Conservation (phyloP, 1,139 yeast species). For the Yamadazyma siamensis region DNA sequence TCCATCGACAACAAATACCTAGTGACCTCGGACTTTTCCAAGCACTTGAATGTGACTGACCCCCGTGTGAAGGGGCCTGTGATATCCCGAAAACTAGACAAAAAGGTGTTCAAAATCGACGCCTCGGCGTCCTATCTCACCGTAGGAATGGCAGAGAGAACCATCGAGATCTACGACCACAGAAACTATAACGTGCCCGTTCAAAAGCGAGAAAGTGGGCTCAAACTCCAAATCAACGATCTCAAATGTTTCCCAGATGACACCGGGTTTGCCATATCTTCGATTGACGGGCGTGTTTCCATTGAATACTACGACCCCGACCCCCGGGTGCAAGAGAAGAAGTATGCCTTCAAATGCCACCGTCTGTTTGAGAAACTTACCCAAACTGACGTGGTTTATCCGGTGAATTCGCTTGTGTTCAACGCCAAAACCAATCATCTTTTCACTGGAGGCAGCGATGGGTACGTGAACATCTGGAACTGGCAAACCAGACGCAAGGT, state of each 20-base stretch:
- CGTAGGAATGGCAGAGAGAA: conserved; percentile 54
- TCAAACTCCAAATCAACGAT: conserved; percentile 67
- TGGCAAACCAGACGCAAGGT: conserved; percentile 57
- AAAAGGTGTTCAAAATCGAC: conserved; percentile 69
- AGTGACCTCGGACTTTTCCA: conserved; percentile 10
- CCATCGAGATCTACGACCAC: conserved; percentile 58
- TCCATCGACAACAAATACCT: conserved; percentile 13
- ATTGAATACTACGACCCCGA: conserved; percentile 65
- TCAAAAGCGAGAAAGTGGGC: conserved; percentile 63
- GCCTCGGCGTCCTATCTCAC: conserved; percentile 45
- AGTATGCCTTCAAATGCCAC: conserved; percentile 86
- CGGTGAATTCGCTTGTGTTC: conserved; percentile 69
- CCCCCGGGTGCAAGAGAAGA: conserved; percentile 38
- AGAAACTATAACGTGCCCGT: conserved; percentile 43
- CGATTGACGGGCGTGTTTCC: conserved; percentile 85
- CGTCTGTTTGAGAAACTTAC: conserved; percentile 39
- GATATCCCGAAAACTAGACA: conserved; percentile 11
- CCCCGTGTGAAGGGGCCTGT: conserved; percentile 12
- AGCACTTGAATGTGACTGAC: conserved; percentile 13
- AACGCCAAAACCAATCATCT: conserved; percentile 46
- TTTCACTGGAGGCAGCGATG: conserved; percentile 81
- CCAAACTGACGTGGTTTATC: conserved; percentile 64
- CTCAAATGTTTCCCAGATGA: conserved; percentile 54
- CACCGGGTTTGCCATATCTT: conserved; percentile 71
- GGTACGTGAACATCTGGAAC: conserved; percentile 77